Evolutionary conservation across 2,329 filamentous ascomycete species (phyloP), one percentile per base, ranked within the genome.

Genomic region (Fusarium pseudograminearum): DNA sequence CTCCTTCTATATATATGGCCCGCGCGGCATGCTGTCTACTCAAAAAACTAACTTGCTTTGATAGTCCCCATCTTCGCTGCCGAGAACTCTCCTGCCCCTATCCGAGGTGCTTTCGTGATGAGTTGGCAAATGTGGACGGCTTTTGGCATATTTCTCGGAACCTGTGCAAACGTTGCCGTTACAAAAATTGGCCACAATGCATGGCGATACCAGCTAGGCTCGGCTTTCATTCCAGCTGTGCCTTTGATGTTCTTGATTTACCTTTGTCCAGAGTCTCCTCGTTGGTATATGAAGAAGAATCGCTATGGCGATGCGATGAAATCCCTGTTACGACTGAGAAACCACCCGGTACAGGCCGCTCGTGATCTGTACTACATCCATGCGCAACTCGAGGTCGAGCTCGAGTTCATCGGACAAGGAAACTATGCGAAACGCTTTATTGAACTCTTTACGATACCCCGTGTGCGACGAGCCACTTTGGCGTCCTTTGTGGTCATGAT

Each of bases 401-500:
- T 80, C 22, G 78, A 85, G 62, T 77, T 87, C 31, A 78, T 84
- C 22, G 80, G 77, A 33, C 74, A 84, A 8, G 86, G 80, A 72
- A 90, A 85, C 78, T 90, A 91, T 73, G 34, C 88, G 51, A 86
- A 82, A 24, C 87, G 91, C 18, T 89, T 93, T 69, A 72, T 85
- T 38, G 87, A 93, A 75, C 81, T 91, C 2, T 91, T 93, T 74
- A 91, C 88, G 14, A 85, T 93, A 59, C 89, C 91, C 3, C 86
- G 91, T 47, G 83, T 92, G 14, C 86, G 90, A 16, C 86, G 90
- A 41, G 93, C 93, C 4, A 94, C 90, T 5, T 84, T 92, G 31
- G 93, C 93, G 8, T 91, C 92, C 1, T 92, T 90, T 69, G 88
- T 89, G 2, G 92, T 95, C 70, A 97, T 97, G 93, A 89, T 92